A percentile compares a stretch with the other conserved stretches of the same genome.
phyloP scores from a whole-genome alignment of 306 rosid genomes.

The Inga leiocalycina region DNA sequence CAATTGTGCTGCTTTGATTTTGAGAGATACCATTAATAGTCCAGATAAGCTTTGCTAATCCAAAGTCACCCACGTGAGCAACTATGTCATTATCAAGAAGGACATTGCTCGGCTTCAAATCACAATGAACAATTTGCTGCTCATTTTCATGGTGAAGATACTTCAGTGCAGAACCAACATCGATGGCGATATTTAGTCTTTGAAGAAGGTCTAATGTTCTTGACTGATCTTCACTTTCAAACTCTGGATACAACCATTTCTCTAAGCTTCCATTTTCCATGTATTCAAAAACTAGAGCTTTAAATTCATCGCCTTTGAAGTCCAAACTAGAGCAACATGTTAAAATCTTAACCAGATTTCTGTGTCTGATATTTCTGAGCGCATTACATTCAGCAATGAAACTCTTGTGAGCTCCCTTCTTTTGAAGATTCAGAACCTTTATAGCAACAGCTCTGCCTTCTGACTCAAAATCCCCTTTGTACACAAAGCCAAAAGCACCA shows the following conservation, averaged over 20 bases:
- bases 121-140: constrained; percentile 13
- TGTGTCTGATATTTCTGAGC: background rate
- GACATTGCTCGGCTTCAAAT: constrained; percentile 19
- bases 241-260: constrained; percentile 2
- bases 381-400: constrained; percentile 20
- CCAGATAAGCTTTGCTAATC: constrained; percentile 25
- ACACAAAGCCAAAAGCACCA: constrained; percentile 5
- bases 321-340: constrained; percentile 24
- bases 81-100: constrained; percentile 1
- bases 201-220: background rate
- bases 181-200: constrained; percentile 2
- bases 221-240: background rate
- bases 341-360: constrained; percentile 13
- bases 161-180: background rate
- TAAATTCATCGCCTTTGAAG: constrained; percentile 17
- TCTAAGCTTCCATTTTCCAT: constrained; percentile 24
- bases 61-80: constrained; percentile 19
- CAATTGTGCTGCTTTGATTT: constrained; percentile 18
- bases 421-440: constrained; percentile 17
- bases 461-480: constrained; percentile 7
- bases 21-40: background rate
- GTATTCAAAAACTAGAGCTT: constrained; percentile 24
- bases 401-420: constrained; percentile 25
- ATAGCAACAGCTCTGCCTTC: background rate
- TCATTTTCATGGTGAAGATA: constrained; percentile 19